phyloP scores from a whole-genome alignment of 148 eudicot genomes.

The Rhododendron griersonianum region DNA sequence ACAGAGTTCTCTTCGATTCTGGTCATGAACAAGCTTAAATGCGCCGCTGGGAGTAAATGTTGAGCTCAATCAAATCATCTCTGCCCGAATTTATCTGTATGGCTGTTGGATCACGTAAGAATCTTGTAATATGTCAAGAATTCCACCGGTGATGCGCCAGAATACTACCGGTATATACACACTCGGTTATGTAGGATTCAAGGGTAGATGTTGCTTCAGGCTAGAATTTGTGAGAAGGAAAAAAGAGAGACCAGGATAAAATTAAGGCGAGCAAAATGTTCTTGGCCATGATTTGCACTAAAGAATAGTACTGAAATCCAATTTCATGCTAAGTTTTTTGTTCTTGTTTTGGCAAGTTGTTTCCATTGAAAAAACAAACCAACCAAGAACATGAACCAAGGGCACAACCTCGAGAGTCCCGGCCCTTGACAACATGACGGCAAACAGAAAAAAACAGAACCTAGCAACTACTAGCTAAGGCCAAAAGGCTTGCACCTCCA shows the following conservation, averaged over 20 bases:
- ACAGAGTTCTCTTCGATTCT: neutral
- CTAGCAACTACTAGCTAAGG: neutral
- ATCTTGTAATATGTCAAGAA: neutral
- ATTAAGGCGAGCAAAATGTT: neutral
- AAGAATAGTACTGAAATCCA: neutral
- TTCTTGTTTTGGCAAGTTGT: too few species aligned
- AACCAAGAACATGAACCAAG: neutral
- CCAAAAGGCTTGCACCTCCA: neutral
- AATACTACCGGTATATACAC: neutral
- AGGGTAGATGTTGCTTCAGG: neutral
- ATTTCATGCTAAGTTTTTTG: neutral
- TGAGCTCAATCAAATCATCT: neutral
- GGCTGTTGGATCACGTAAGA: neutral
- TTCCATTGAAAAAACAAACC: neutral
- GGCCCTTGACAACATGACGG: neutral
- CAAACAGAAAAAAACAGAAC: neutral
- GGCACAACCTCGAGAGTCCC: neutral
- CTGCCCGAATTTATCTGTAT: neutral
- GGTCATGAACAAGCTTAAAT: neutral
- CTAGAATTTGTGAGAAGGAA: neutral
- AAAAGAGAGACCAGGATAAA: neutral
- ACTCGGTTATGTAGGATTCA: neutral
- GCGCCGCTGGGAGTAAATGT: neutral
- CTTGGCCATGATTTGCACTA: neutral
- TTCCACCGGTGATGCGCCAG: neutral